Percentiles rank a stretch among this genome's conserved stretches.
phyloP scores from a whole-genome alignment of 1,284 basidiomycete species.

The Trametes pubescens region DNA sequence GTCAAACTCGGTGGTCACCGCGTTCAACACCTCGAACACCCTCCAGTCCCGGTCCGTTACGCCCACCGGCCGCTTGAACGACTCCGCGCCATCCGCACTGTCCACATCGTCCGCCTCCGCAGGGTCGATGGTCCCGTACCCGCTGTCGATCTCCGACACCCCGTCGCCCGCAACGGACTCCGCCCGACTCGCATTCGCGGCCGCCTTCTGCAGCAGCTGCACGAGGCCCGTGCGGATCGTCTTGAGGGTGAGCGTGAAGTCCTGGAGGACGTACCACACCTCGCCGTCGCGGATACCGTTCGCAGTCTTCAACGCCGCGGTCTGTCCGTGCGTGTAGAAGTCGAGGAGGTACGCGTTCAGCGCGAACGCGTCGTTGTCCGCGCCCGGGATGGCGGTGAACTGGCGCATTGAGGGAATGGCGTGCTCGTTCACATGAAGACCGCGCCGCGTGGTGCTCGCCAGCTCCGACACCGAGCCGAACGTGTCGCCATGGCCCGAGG shows the following conservation, averaged over 20 bases:
- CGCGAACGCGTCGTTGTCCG: constrained; percentile 41
- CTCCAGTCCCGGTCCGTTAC: constrained; percentile 60
- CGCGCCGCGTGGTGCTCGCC: constrained; percentile 56
- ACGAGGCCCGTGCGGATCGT: constrained; percentile 50
- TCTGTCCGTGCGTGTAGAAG: constrained; percentile 72
- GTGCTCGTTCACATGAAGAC: constrained; percentile 63
- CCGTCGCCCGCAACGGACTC: constrained; percentile 36
- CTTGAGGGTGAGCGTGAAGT: constrained; percentile 60
- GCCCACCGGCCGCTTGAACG: constrained; percentile 46
- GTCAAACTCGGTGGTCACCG: constrained; percentile 54
- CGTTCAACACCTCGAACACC: constrained; percentile 60
- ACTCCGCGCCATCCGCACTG: constrained; percentile 30
- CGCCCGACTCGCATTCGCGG: constrained; percentile 30
- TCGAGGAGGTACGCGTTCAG: constrained; percentile 74
- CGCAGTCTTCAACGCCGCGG: constrained; percentile 53
- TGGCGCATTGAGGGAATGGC: constrained; percentile 63
- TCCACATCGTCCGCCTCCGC: constrained; percentile 43
- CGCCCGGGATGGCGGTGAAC: constrained; percentile 43
- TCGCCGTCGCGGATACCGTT: constrained; percentile 68
- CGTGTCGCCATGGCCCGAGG: constrained; percentile 65
- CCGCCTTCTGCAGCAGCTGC: constrained; percentile 51
- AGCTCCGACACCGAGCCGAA: constrained; percentile 62
- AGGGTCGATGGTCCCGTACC: constrained; percentile 44
- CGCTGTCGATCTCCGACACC: constrained; percentile 43
- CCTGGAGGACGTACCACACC: constrained; percentile 67